These are phyloP conservation scores for Sphaerostilbella broomeana DNA, from an alignment of 2,329 filamentous ascomycete species.

Conservation along the genomic window DNA sequence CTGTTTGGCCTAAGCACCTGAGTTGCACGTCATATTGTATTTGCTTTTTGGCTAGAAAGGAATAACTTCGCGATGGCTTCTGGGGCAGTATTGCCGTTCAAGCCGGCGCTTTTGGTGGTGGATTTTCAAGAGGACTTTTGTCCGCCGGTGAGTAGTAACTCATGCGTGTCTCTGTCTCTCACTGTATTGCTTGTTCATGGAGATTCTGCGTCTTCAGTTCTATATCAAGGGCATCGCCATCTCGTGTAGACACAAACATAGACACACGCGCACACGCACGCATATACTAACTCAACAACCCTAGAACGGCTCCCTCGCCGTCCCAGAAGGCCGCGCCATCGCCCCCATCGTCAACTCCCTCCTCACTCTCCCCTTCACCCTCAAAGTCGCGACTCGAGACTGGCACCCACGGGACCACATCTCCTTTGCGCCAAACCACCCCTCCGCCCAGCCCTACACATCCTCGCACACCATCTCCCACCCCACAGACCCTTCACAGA, in stretches of 20 bases:
- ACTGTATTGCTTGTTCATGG: too few species aligned
- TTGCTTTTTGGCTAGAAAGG: too few species aligned
- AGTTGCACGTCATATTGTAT: too few species aligned
- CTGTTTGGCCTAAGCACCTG: too few species aligned
- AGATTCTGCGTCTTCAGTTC: too few species aligned
- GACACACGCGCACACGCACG: too few species aligned
- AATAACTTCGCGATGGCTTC: constrained; percentile 4
- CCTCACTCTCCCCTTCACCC: constrained; percentile 61
- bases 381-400: constrained; percentile 85
- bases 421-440: constrained; percentile 82
- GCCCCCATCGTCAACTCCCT: constrained; percentile 67
- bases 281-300: too few species aligned
- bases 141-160: constrained; percentile 59
- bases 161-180: too few species aligned
- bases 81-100: constrained; percentile 28
- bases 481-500: constrained; percentile 55
- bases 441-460: constrained; percentile 58
- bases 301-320: constrained; percentile 77
- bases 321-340: constrained; percentile 66
- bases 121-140: constrained; percentile 96
- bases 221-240: too few species aligned
- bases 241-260: too few species aligned
- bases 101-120: constrained; percentile 60
- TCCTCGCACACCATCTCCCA: constrained; percentile 60
- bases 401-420: constrained; percentile 79